Conservation (phyloP, 352 stramenopile genomes). For the Globisporangium apiculatum region DNA sequence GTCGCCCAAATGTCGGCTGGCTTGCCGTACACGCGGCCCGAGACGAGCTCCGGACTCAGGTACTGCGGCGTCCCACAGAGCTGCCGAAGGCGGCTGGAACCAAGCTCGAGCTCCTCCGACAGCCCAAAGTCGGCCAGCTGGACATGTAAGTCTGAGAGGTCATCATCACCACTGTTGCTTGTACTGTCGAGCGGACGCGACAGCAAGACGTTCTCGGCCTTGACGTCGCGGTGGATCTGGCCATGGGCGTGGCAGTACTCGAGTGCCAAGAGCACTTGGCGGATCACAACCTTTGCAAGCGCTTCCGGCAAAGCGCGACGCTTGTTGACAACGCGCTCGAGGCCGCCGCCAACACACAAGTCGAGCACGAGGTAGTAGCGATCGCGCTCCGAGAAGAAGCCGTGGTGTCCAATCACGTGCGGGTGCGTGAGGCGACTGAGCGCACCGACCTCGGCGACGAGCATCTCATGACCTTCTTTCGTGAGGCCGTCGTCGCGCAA, state of each 20-base stretch:
- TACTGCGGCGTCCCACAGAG: slow-evolving; percentile 96
- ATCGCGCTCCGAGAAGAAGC: slow-evolving; percentile 68
- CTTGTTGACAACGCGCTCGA: slow-evolving; percentile 69
- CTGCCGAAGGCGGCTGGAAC: slow-evolving; percentile 81
- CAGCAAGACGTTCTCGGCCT: slow-evolving; percentile 86
- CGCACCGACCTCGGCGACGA: slow-evolving; percentile 64
- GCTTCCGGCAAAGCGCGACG: slow-evolving; percentile 56
- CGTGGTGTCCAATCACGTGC: slow-evolving; percentile 77
- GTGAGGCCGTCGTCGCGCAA: slow-evolving; percentile 41
- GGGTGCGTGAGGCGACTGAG: slow-evolving; percentile 68
- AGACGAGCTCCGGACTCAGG: slow-evolving; percentile 94
- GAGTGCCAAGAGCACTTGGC: slow-evolving; percentile 66
- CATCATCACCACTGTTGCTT: slow-evolving; percentile 27
- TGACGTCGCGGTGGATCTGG: slow-evolving; percentile 88
- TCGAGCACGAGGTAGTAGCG: slow-evolving; percentile 87
- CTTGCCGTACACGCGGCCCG: slow-evolving; percentile 84
- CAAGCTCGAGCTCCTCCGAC: slow-evolving; percentile 86
- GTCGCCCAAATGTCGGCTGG: slow-evolving; percentile 94
- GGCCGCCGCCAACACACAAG: slow-evolving; percentile 72
- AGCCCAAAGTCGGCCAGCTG: slow-evolving; percentile 91
- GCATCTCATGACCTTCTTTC: slow-evolving; percentile 44
- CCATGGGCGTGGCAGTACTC: slow-evolving; percentile 83
- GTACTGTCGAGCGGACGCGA: slow-evolving; percentile 29
- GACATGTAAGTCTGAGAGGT: slow-evolving; percentile 23
- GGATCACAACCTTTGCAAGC: slow-evolving; percentile 63